Conservation (phyloP, 257 asterid species). For the Solanum lycopersicoides region DNA sequence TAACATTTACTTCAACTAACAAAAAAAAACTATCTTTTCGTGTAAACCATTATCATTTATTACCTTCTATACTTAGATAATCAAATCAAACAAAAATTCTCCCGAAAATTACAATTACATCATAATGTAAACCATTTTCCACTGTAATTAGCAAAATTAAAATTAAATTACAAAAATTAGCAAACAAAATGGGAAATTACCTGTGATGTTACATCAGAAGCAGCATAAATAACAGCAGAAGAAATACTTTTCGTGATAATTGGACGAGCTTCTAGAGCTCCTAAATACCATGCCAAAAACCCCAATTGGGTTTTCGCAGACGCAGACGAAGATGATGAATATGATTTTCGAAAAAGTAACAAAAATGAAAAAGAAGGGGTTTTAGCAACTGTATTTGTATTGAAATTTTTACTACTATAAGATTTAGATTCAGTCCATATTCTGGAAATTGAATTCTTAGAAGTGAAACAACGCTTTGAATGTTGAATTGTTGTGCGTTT, state of each 20-base stretch:
- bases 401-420: constrained; percentile 6
- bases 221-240: constrained; percentile 58
- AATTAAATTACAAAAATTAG: neutral
- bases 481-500: constrained; percentile 9
- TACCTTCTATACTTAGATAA: neutral
- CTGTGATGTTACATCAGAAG: constrained; percentile 85
- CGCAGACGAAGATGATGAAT: constrained; percentile 11
- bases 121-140: neutral
- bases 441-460: neutral
- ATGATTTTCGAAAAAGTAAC: constrained; percentile 6
- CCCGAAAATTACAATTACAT: neutral
- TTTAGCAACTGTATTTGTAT: constrained; percentile 1
- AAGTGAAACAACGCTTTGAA: constrained; percentile 9
- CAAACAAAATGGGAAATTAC: constrained; percentile 11
- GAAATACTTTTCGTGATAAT: constrained; percentile 63
- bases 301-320: constrained; percentile 28
- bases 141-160: neutral
- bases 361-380: constrained; percentile 2
- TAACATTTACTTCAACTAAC: neutral
- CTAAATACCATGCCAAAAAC: constrained; percentile 60
- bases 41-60: neutral
- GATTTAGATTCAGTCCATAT: neutral
- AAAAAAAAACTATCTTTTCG: neutral
- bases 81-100: neutral
- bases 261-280: constrained; percentile 63